A percentile compares a stretch with the other conserved stretches of the same genome.
These are phyloP conservation scores for Paracoccidioides lutzii DNA, from an alignment of 2,329 filamentous ascomycete species.

Conservation along the genomic window DNA sequence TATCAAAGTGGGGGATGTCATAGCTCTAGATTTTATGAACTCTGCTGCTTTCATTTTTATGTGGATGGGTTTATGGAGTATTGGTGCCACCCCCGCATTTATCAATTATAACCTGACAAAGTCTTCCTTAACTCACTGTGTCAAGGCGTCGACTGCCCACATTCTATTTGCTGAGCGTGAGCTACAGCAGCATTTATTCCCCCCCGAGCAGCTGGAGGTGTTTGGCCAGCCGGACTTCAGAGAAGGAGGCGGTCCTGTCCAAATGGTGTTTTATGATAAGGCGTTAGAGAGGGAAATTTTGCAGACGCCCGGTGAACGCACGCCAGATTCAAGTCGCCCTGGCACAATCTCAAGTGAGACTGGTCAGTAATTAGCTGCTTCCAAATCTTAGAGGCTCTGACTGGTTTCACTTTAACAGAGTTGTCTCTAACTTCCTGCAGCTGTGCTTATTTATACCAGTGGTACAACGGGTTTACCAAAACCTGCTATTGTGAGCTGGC, in stretches of 20 bases:
- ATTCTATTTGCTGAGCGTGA: conserved; percentile 60
- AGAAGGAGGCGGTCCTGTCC: conserved; percentile 33
- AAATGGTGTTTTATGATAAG: conserved; percentile 49
- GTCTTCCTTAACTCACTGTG: conserved; percentile 59
- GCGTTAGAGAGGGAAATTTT: conserved; percentile 44
- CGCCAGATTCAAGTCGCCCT: conserved; percentile 44
- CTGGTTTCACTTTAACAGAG: background rate
- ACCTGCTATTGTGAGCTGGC: conserved; percentile 62
- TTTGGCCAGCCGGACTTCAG: conserved; percentile 30
- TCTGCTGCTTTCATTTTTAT: conserved; percentile 65
- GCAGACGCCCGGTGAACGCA: conserved; percentile 41
- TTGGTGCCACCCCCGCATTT: conserved; percentile 71
- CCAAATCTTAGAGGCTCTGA: background rate
- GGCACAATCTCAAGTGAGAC: conserved; percentile 44
- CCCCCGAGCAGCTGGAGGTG: conserved; percentile 27
- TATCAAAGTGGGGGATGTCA: conserved; percentile 58
- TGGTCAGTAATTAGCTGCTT: conserved; percentile 26
- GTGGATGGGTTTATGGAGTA: conserved; percentile 65
- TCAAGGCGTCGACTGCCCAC: conserved; percentile 53
- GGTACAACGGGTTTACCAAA: conserved; percentile 80
- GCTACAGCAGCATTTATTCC: conserved; percentile 40
- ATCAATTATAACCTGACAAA: conserved; percentile 76
- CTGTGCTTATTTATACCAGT: conserved; percentile 66
- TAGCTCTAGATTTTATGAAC: conserved; percentile 72
- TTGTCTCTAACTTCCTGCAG: background rate